Evolutionary conservation across 306 rosid genomes (phyloP).

Genomic region (Cucumis sativus): DNA sequence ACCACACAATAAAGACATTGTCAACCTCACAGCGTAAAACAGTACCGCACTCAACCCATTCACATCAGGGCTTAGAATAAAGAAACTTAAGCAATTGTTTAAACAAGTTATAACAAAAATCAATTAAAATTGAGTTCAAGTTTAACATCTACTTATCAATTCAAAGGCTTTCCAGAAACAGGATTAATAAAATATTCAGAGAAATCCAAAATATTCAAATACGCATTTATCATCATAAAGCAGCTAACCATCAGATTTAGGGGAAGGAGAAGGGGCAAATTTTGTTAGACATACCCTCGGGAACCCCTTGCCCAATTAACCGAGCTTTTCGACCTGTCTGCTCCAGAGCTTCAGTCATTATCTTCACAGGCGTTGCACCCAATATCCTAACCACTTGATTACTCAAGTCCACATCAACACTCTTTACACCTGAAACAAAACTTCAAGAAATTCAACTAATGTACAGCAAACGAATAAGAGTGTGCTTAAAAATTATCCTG

Average conservation of each 20-base stretch:
- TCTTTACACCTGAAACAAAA: slow-evolving; percentile 49
- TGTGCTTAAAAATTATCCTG: neutral
- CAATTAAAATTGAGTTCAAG: neutral
- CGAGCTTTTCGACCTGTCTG: slow-evolving; percentile 75
- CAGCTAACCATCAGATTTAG: neutral
- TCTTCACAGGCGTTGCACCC: slow-evolving; percentile 71
- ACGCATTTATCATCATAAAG: neutral
- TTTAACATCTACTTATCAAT: neutral
- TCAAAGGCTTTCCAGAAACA: neutral
- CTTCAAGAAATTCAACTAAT: neutral
- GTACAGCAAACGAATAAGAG: neutral
- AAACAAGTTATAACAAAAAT: neutral
- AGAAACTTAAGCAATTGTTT: neutral
- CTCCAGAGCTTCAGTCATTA: slow-evolving; percentile 81
- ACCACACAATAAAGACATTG: neutral
- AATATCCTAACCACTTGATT: slow-evolving; percentile 81
- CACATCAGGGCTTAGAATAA: neutral
- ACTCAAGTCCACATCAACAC: slow-evolving; percentile 64
- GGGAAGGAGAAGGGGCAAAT: neutral
- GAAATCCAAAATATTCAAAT: neutral
- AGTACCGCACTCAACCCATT: neutral
- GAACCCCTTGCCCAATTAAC: slow-evolving; percentile 85
- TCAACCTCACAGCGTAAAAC: neutral
- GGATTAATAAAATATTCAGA: neutral
- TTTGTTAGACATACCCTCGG: slow-evolving; percentile 42